Conservation (phyloP, 352 stramenopile genomes). For the Aphanomyces stellatus region DNA sequence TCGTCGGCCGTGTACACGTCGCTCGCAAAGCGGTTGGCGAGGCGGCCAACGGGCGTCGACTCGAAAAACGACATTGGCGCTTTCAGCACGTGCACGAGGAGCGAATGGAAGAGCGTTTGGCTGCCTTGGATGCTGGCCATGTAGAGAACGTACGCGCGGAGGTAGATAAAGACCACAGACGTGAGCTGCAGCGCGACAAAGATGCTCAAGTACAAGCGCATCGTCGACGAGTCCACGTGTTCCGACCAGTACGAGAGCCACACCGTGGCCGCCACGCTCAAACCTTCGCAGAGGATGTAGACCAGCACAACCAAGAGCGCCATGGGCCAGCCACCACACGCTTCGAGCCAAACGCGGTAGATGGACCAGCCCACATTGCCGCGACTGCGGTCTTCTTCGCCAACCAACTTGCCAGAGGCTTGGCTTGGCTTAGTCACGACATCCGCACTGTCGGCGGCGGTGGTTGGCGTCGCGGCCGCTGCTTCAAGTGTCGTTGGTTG, state of each 20-base stretch:
- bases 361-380: neutral
- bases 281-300: neutral
- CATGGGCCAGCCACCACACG: slow-evolving; percentile 2
- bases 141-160: slow-evolving; percentile 15
- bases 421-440: too few relatives aligned
- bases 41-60: slow-evolving; percentile 81
- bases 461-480: neutral
- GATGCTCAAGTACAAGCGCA: slow-evolving; percentile 27
- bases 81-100: slow-evolving; percentile 37
- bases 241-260: slow-evolving; percentile 76
- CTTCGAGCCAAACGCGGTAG: slow-evolving; percentile 2
- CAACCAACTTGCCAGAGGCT: neutral
- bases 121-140: slow-evolving; percentile 20
- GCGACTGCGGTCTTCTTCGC: neutral
- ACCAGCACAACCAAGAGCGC: neutral
- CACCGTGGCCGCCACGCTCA: slow-evolving; percentile 11
- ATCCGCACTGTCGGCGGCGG: neutral
- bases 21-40: slow-evolving; percentile 87
- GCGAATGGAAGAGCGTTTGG: slow-evolving; percentile 5
- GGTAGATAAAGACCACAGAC: slow-evolving; percentile 23
- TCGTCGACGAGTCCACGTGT: slow-evolving; percentile 23
- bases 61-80: slow-evolving; percentile 88
- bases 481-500: neutral
- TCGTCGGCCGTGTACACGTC: slow-evolving; percentile 88
- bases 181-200: slow-evolving; percentile 27